Evolutionary conservation across 73 alveolate species (phyloP).

Genomic region (Stentor roeselii): DNA sequence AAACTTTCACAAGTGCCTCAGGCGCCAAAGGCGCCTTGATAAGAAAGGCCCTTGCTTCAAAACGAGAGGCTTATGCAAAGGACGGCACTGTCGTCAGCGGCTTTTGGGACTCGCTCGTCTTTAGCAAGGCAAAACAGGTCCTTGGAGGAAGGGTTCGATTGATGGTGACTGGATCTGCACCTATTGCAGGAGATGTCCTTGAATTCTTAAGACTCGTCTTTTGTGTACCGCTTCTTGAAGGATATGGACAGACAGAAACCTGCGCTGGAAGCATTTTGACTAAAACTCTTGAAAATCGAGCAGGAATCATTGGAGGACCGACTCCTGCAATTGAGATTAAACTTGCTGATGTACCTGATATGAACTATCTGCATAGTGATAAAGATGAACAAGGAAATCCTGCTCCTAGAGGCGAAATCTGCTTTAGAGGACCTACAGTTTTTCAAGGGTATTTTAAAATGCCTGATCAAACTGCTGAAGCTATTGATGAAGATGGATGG

Average conservation of each 20-base stretch:
- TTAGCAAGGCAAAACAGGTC: conserved; percentile 69
- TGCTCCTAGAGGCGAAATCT: conserved; percentile 92
- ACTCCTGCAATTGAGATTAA: conserved; percentile 72
- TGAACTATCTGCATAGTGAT: conserved; percentile 71
- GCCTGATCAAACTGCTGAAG: conserved; percentile 81
- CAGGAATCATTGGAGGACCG: conserved; percentile 93
- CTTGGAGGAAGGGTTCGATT: conserved; percentile 83
- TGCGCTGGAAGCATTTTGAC: conserved; percentile 66
- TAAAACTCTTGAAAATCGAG: conserved; percentile 48
- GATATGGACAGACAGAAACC: conserved; percentile 94
- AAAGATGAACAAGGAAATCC: conserved; percentile 60
- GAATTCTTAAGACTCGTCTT: conserved; percentile 64
- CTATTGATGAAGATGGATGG: conserved; percentile 92
- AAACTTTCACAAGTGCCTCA: conserved; percentile 46
- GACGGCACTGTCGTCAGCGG: conserved; percentile 52
- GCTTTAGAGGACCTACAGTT: conserved; percentile 86
- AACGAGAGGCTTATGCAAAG: conserved; percentile 38
- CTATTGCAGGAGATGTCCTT: conserved; percentile 79
- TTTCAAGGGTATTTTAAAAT: conserved; percentile 79
- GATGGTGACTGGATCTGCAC: conserved; percentile 86
- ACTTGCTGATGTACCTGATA: conserved; percentile 88
- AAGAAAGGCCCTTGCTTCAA: conserved; percentile 71
- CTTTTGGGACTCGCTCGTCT: conserved; percentile 77
- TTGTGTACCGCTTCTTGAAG: conserved; percentile 74
- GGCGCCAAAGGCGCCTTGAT: conserved; percentile 63